Evolutionary conservation across 352 stramenopile species (phyloP), one percentile per base, ranked within the genome.

Genomic region (Pythium chondricola): DNA sequence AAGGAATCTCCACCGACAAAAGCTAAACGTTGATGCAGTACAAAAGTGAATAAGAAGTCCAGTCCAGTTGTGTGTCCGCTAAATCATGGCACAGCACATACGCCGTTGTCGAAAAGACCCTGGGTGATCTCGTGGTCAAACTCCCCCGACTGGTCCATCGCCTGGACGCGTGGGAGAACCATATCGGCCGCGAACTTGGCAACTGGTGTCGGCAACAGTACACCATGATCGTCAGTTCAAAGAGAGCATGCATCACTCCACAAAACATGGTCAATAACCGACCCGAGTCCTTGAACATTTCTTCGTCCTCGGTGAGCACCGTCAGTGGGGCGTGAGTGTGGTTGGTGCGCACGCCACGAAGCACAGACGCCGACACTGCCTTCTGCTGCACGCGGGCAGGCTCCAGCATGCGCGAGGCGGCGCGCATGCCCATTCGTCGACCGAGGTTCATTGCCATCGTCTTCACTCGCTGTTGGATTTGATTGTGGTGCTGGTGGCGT

Each of bases 1-100:
- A 82, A 11, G 91, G 91, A 49, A 98, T 97, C 73, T 98, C 93
- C 56, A 99, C 88, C 16, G 93, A 95, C 74, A 99, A 89, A 51
- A 98, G 60, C 41, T 53, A 26, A n/a, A n/a, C n/a, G n/a, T n/a
- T n/a, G n/a, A n/a, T n/a, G n/a, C n/a, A n/a, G n/a, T n/a, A n/a
- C n/a, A n/a, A n/a, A n/a, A n/a, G n/a, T n/a, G n/a, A n/a, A n/a
- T n/a, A n/a, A n/a, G n/a, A n/a, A n/a, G n/a, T n/a, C n/a, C n/a
- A n/a, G n/a, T n/a, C n/a, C n/a, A n/a, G n/a, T n/a, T n/a, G n/a
- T n/a, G 22, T 38, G 18, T n/a, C 37, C 2, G 29, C 26, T 30
- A 11, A 4, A 20, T 43, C n/a, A 24, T 47, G 4, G 6, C 20
- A 26, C 29, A 73, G 16, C 26, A 62, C 65, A 14, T 49, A 81